phyloP scores from a whole-genome alignment of 768 basidiomycete genomes.

The Trametopsis cervina region DNA sequence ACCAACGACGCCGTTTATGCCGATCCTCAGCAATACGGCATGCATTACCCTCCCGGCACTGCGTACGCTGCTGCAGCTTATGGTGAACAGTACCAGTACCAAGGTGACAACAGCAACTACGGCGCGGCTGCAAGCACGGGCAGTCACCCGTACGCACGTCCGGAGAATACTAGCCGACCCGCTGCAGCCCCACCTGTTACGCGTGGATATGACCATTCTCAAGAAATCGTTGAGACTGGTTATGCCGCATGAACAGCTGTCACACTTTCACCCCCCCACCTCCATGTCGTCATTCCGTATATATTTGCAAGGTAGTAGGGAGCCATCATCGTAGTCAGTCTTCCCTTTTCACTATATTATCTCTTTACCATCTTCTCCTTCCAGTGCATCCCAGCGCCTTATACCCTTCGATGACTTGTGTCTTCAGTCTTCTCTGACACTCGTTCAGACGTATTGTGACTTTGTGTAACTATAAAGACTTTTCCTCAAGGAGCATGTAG shows the following conservation, averaged over 20 bases:
- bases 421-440: background rate
- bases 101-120: slow-evolving; percentile 11
- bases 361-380: background rate
- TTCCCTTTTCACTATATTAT: background rate
- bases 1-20: slow-evolving; percentile 13
- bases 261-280: background rate
- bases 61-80: slow-evolving; percentile 19
- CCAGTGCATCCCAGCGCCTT: background rate
- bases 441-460: background rate
- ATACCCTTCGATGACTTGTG: background rate
- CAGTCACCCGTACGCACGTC: slow-evolving; percentile 10
- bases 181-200: slow-evolving; percentile 2
- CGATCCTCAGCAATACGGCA: slow-evolving; percentile 20
- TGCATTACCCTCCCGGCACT: slow-evolving; percentile 24
- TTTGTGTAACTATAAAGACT: background rate
- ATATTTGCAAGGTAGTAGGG: background rate
- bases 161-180: slow-evolving; percentile 2
- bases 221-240: too few relatives aligned
- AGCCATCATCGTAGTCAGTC: background rate
- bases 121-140: background rate
- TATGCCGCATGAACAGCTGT: background rate
- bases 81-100: slow-evolving; percentile 21
- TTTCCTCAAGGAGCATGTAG: background rate
- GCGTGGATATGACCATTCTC: too few relatives aligned
- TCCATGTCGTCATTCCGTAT: background rate